Conservation (phyloP, 352 stramenopile genomes). For the Halophytophthora batemanensis region DNA sequence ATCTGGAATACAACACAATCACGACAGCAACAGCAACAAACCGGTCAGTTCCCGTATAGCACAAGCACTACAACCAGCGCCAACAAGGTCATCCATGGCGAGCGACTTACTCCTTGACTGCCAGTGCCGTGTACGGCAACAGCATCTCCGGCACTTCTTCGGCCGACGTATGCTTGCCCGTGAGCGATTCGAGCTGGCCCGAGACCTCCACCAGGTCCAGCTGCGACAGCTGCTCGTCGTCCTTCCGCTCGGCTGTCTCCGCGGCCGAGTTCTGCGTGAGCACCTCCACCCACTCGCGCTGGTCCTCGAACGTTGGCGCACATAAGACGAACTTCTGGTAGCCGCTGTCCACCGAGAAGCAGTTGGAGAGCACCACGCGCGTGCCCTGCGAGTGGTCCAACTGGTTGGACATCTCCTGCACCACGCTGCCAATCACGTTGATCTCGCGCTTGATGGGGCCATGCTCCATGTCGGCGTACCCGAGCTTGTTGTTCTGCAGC, state of each 20-base stretch:
- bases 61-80: background rate
- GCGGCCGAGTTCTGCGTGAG: conserved; percentile 81
- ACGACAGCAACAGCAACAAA: conserved; percentile 8
- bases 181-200: conserved; percentile 74
- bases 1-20: conserved; percentile 33
- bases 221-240: conserved; percentile 69
- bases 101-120: conserved; percentile 84
- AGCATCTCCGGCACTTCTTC: conserved; percentile 67
- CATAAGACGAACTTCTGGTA: conserved; percentile 83
- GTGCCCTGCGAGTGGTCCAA: conserved; percentile 85
- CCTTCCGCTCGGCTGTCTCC: conserved; percentile 74
- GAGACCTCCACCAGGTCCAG: conserved; percentile 72
- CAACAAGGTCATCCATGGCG: background rate
- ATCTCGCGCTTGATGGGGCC: conserved; percentile 87
- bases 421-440: conserved; percentile 77
- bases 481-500: conserved; percentile 86
- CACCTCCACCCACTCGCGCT: conserved; percentile 87
- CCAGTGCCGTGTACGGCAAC: conserved; percentile 76
- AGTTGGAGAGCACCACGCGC: conserved; percentile 84
- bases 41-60: conserved; percentile 13
- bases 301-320: conserved; percentile 83
- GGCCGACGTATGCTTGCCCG: conserved; percentile 66
- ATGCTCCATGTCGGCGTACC: conserved; percentile 75
- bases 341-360: conserved; percentile 81
- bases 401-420: conserved; percentile 84